phyloP scores from a whole-genome alignment of 257 asterid species.

The Nicotiana noctiflora region DNA sequence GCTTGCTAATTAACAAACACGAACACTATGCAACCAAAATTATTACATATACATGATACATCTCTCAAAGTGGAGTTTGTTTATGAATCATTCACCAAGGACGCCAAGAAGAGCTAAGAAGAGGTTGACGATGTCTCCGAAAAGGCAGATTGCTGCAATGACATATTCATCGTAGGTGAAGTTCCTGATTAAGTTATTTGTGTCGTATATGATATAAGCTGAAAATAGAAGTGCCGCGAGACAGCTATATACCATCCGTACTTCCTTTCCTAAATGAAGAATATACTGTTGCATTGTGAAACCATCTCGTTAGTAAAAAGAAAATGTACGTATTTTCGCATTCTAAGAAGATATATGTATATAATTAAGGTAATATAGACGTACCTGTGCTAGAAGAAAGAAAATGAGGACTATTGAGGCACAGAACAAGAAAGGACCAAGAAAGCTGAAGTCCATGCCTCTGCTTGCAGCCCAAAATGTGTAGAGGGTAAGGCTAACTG shows the following conservation, averaged over 20 bases:
- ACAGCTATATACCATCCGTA: conserved; percentile 37
- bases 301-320: neutral
- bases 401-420: conserved; percentile 37
- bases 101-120: conserved; percentile 39
- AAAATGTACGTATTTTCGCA: neutral
- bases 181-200: conserved; percentile 56
- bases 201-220: conserved; percentile 55
- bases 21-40: neutral
- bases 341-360: neutral
- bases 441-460: conserved; percentile 53
- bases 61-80: neutral
- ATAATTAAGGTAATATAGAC: neutral
- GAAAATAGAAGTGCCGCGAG: conserved; percentile 54
- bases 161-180: conserved; percentile 56
- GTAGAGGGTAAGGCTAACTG: conserved; percentile 44
- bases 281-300: conserved; percentile 22
- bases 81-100: neutral
- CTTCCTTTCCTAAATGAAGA: conserved; percentile 29
- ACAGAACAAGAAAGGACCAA: conserved; percentile 63
- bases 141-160: conserved; percentile 43
- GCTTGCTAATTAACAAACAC: neutral
- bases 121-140: conserved; percentile 50
- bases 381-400: conserved; percentile 46
- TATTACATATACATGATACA: neutral
- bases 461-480: conserved; percentile 62